Percentiles rank a stretch among this genome's conserved stretches.
phyloP scores from a whole-genome alignment of 768 basidiomycete genomes.

The Rhodosporidiobolus sp. region DNA sequence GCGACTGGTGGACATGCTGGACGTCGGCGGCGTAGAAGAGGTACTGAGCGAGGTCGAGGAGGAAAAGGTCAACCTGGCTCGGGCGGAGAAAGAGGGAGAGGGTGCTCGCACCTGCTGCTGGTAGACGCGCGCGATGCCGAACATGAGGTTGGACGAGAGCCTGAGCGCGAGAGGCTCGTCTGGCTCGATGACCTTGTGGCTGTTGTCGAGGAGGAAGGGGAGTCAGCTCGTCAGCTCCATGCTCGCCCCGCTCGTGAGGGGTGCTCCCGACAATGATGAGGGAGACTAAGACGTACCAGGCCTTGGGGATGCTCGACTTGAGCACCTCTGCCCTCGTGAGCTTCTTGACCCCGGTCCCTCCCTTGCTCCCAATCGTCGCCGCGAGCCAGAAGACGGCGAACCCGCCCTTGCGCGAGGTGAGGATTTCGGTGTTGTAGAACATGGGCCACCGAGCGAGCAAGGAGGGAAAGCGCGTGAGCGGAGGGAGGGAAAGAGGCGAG shows the following conservation, averaged over 20 bases:
- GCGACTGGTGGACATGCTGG: conserved; percentile 16
- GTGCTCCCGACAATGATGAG: neutral
- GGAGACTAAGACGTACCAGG: conserved; percentile 14
- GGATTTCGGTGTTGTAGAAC: conserved; percentile 34
- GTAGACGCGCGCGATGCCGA: conserved; percentile 34
- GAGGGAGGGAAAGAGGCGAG: neutral
- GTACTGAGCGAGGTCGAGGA: conserved; percentile 13
- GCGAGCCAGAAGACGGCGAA: conserved; percentile 39
- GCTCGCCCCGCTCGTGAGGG: no score
- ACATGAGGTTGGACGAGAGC: conserved; percentile 25
- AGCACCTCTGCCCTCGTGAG: conserved; percentile 29
- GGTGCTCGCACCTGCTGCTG: conserved; percentile 30
- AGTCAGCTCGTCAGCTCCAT: neutral
- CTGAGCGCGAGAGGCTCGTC: conserved; percentile 37
- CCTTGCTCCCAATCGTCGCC: conserved; percentile 23
- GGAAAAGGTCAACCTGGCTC: neutral
- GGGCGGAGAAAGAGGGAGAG: no score
- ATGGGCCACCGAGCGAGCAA: neutral
- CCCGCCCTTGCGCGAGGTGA: conserved; percentile 34
- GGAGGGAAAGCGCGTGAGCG: neutral
- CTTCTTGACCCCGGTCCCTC: conserved; percentile 12
- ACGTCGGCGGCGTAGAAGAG: conserved; percentile 27
- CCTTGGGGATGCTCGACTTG: conserved; percentile 23
- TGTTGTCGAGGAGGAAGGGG: neutral
- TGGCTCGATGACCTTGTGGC: conserved; percentile 25